phyloP scores from a whole-genome alignment of 345 rosid genomes.

The Excoecaria agallocha region DNA sequence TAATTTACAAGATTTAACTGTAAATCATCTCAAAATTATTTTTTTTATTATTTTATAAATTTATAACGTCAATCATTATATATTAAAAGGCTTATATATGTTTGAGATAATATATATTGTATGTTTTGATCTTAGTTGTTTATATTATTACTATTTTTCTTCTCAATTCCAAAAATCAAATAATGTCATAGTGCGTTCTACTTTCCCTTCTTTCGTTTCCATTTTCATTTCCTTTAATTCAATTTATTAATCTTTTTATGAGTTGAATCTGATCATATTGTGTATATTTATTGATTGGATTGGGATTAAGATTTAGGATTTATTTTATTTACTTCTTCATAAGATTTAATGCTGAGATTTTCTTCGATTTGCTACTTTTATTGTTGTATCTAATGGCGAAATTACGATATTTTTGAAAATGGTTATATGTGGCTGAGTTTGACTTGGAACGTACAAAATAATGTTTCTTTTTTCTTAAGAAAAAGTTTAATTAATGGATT shows the following conservation, averaged over 20 bases:
- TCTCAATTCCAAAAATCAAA: too few relatives aligned
- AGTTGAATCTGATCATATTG: constrained; percentile 8
- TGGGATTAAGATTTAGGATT: not conserved
- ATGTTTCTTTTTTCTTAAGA: not conserved
- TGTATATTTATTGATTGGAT: not conserved
- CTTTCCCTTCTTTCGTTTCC: not conserved
- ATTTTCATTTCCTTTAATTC: not conserved
- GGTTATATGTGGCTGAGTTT: not conserved
- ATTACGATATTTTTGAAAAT: constrained; percentile 5
- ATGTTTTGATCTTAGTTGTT: too few relatives aligned
- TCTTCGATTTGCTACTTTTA: not conserved
- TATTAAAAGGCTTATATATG: too few relatives aligned
- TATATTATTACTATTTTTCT: too few relatives aligned
- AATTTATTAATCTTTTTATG: not conserved
- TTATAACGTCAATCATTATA: too few relatives aligned
- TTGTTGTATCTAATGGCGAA: not conserved
- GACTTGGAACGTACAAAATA: not conserved
- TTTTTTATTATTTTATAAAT: too few relatives aligned
- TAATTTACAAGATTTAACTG: too few relatives aligned
- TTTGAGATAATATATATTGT: too few relatives aligned
- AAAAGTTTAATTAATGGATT: not conserved
- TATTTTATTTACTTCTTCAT: not conserved
- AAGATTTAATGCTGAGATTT: not conserved
- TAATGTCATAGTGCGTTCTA: constrained; percentile 45
- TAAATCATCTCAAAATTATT: too few relatives aligned